These are phyloP conservation scores for Paramecium octaurelia DNA, from an alignment of 73 alveolate species.

Conservation along the genomic window DNA sequence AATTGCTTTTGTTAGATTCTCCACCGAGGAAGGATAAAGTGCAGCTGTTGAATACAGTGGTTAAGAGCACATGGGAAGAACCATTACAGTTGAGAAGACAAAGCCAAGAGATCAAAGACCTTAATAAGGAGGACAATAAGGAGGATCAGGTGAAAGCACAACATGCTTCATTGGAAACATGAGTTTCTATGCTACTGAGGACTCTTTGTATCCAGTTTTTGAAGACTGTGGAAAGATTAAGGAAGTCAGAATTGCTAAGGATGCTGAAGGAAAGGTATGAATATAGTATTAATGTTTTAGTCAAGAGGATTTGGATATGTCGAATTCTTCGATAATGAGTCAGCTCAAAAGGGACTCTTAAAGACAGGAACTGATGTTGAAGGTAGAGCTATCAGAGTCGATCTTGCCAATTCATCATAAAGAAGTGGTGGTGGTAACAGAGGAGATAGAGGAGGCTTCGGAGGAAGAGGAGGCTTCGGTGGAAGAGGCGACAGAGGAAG, in stretches of 20 bases:
- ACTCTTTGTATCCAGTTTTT: constrained; percentile 80
- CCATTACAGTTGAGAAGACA: constrained; percentile 37
- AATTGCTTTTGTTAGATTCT: constrained; percentile 70
- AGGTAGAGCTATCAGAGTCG: constrained; percentile 65
- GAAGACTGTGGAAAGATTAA: constrained; percentile 86
- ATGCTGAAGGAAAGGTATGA: constrained; percentile 85
- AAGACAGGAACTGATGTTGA: constrained; percentile 50
- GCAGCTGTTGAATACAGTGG: constrained; percentile 65
- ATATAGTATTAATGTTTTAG: constrained; percentile 11
- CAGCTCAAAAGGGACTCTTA: constrained; percentile 53
- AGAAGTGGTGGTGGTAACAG: constrained; percentile 36
- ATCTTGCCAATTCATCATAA: constrained; percentile 30
- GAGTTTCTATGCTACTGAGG: constrained; percentile 81
- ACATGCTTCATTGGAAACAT: constrained; percentile 91
- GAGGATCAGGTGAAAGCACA: constrained; percentile 68
- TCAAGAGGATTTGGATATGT: constrained; percentile 63
- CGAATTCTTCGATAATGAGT: constrained; percentile 47
- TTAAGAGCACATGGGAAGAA: constrained; percentile 75
- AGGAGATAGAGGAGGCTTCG: constrained; percentile 45
- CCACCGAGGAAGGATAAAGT: constrained; percentile 65
- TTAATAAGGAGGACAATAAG: constrained; percentile 50
- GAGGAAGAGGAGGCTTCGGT: background rate
- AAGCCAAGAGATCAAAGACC: constrained; percentile 50
- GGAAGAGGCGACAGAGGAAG: background rate
- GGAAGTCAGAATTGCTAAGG: constrained; percentile 86